Base-by-base conservation (phyloP, 208 protist species). In the Leishmania aethiopica region DNA sequence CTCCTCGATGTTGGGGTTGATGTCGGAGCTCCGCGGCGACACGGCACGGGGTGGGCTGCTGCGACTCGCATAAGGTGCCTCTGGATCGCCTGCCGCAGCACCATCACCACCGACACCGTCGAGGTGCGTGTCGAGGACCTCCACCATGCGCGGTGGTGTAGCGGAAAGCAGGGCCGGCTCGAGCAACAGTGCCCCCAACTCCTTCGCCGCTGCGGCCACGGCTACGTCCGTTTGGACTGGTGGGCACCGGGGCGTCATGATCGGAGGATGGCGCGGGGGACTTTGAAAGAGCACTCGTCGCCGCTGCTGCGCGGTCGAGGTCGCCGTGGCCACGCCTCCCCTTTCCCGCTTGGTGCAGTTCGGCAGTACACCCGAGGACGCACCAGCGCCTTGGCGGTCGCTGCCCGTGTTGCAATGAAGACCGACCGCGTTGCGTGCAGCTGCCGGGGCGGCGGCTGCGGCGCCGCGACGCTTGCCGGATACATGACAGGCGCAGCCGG, bases 401-500 rank as follows among this genome's bases (percentile, higher is more conserved):
- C 73, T 77, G 73, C 17, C 37, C 25, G 5, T 32, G 49, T 45
- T 11, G 53, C 32, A 45, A 77, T 32, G 45, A 45, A 74, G 22
- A 45, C 70, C 28, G 1, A 74, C 7, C 11, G 70, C 70, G 11
- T 64, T 64, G 70, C 45, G n/a, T 22, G 25, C 70, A 53, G 42
- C 8, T 53, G 28, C 28, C 22, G 70, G 45, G 3, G 62, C 32
- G 32, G 62, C 62, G 75, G 78, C 67, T 15, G 79, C 22, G 57
- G 75, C 66, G 42, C 71, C 77, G 37, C 74, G 77, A 32, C 80
- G 79, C 57, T 74, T 79, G 67, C 83, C 83, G 2, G 83, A 86
- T 28, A 86, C 66, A 62, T 86, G 75, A 51, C 83, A 86, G 62
- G 47, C 37, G 75, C 83, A 86, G 67, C 59, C 72, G 3, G 83